Conservation (phyloP, 2,329 filamentous ascomycete species). For the Coniosporium tulheliwenetii region DNA sequence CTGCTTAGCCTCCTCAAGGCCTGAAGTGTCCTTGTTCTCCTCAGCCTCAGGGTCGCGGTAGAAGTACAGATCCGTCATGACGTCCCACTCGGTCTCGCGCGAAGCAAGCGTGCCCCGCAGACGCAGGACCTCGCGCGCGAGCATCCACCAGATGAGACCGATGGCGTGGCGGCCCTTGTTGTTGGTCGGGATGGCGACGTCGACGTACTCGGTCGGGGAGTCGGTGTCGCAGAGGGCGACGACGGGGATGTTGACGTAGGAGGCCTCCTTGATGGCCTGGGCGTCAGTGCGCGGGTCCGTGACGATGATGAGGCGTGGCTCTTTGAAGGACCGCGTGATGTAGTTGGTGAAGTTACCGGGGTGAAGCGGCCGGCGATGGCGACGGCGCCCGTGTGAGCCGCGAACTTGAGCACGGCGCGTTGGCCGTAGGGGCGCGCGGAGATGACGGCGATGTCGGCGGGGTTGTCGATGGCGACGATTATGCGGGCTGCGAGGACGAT, state of each 20-base stretch:
- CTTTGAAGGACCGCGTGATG: slow-evolving; percentile 99
- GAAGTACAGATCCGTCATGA: slow-evolving; percentile 99
- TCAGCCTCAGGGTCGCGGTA: slow-evolving; percentile 99
- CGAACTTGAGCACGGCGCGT: slow-evolving; percentile 99
- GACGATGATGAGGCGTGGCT: slow-evolving; percentile 97
- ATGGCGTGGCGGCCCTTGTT: slow-evolving; percentile 99
- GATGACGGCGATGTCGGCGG: slow-evolving; percentile 97
- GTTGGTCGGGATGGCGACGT: slow-evolving; percentile 99
- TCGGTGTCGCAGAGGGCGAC: slow-evolving; percentile 98
- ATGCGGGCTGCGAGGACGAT: slow-evolving; percentile 97
- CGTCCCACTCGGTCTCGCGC: slow-evolving; percentile 96
- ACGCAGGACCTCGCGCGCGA: slow-evolving; percentile 98
- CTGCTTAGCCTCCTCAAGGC: slow-evolving; percentile 71
- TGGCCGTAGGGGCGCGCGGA: slow-evolving; percentile 98
- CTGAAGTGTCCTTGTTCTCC: slow-evolving; percentile 87
- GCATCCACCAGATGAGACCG: slow-evolving; percentile 98
- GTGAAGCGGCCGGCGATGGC: slow-evolving; percentile 99
- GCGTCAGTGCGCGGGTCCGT: slow-evolving; percentile 99
- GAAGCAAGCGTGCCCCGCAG: slow-evolving; percentile 91
- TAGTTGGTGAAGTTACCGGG: slow-evolving; percentile 99
- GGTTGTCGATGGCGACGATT: slow-evolving; percentile 98
- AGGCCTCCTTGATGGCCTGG: slow-evolving; percentile 99
- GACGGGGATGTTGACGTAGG: slow-evolving; percentile 99
- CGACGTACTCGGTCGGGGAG: slow-evolving; percentile 98
- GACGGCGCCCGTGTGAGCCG: slow-evolving; percentile 91